Percentiles rank a stretch among this genome's conserved stretches.
These are phyloP conservation scores for Geotrichum bryndzae DNA, from an alignment of 1,139 yeast species.

Conservation along the genomic window DNA sequence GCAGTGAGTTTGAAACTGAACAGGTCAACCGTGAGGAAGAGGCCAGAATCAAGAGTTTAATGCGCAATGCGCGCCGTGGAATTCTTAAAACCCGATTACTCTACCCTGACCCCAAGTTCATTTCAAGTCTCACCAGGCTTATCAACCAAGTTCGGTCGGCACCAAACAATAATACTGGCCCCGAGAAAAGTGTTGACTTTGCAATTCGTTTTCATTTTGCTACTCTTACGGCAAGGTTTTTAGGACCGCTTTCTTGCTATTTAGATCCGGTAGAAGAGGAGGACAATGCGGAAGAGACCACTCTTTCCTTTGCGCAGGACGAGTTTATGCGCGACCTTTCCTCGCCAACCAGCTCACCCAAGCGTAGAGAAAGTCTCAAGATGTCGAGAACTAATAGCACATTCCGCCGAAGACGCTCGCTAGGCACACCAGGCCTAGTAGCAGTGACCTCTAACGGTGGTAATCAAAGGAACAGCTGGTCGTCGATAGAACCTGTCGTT, in stretches of 20 bases:
- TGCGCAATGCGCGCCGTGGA: conserved; percentile 1
- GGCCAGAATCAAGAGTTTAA: conserved; percentile 1
- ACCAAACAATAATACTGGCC: not conserved
- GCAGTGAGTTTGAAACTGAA: conserved; percentile 5
- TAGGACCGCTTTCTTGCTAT: conserved; percentile 15
- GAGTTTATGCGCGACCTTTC: conserved; percentile 6
- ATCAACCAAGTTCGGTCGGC: not conserved
- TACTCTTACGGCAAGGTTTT: conserved; percentile 16
- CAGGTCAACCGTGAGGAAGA: conserved; percentile 12
- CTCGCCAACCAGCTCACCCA: conserved; percentile 4
- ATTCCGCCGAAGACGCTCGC: conserved; percentile 1
- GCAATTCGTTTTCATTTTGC: conserved; percentile 18
- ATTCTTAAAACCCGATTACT: conserved; percentile 9
- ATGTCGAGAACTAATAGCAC: not conserved
- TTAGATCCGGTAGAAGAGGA: conserved; percentile 10
- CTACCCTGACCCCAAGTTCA: conserved; percentile 12
- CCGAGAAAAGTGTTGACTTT: conserved; percentile 15
- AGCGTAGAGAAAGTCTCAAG: conserved; percentile 4
- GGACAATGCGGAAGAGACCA: not conserved
- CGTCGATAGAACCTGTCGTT: not conserved
- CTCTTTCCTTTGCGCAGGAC: conserved; percentile 3
- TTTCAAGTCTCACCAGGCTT: not conserved
- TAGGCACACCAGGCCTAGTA: not conserved
- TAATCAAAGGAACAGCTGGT: not conserved
- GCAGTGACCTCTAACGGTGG: not conserved